Evolutionary conservation across 2,329 filamentous ascomycete species (phyloP), one percentile per base, ranked within the genome.

Genomic region (Lasiodiplodia gonubiensis): DNA sequence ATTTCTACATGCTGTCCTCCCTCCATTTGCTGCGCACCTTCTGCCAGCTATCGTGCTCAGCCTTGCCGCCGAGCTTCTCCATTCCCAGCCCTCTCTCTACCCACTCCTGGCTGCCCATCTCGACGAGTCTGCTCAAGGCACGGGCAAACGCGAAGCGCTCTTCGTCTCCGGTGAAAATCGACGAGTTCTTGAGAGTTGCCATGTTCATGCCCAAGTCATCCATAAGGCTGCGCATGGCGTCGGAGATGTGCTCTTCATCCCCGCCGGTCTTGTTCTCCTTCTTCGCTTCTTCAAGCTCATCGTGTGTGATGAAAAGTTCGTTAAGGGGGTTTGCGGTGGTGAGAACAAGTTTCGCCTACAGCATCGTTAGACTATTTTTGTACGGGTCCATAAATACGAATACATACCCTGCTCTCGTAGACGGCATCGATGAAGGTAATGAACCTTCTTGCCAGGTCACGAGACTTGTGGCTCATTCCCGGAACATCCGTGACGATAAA

Each of bases 361-460:
- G 85, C 11, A 48, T 49, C 18, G 23, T 67, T 37, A 67, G 57
- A 63, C 4, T 16, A 35, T 42, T 39, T 27, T 63, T 7, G 46
- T 64, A 57, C 7, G 23, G 7, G 12, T 53, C 18, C 39, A 33
- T 64, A 30, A 3, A 37, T 10, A 16, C 2, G 74, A 25, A 30
- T 30, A 63, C 82, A 68, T 76, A 87, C 86, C 72, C 85, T 79
- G 70, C 81, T 84, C 79, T 99, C 95, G 76, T 99, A 99, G 4
- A 97, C 90, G 6, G 95, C 94, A 77, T 99, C 95, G 71, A 99
- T 92, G 73, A 99, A 97, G 0, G 94, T 99, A 77, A 99, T 99
- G 79, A 99, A 97, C 5, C 95, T 86, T 14, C 95, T 85, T 0
- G 95, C 95, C 48, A 97, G 85, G 80, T 99, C 95, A 23, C 95